phyloP scores from a whole-genome alignment of 1,139 yeast species.

The Arxiozyma heterogenica region DNA sequence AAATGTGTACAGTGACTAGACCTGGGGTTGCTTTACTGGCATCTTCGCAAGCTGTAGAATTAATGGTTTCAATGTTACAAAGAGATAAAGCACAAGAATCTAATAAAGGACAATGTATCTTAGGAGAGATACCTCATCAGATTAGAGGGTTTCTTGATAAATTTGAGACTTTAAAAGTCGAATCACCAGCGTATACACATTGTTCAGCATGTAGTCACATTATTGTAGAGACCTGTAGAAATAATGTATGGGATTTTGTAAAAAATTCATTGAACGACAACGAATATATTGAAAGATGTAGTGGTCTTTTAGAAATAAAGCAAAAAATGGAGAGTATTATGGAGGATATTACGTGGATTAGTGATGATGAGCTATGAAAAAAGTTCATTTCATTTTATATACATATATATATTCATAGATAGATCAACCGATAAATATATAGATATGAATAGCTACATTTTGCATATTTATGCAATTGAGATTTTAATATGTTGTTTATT shows the following conservation, averaged over 20 bases:
- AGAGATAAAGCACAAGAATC: slow-evolving; percentile 40
- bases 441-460: not conserved
- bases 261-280: slow-evolving; percentile 56
- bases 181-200: slow-evolving; percentile 60
- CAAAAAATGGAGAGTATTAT: slow-evolving; percentile 59
- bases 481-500: not conserved
- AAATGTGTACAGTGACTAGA: slow-evolving; percentile 96
- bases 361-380: slow-evolving; percentile 35
- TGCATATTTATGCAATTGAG: not conserved
- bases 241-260: slow-evolving; percentile 74
- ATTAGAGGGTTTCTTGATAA: slow-evolving; percentile 71
- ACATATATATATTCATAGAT: not conserved
- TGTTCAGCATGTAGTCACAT: slow-evolving; percentile 79
- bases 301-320: slow-evolving; percentile 71
- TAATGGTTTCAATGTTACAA: slow-evolving; percentile 67
- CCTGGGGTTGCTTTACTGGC: slow-evolving; percentile 94
- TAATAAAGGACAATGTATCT: slow-evolving; percentile 34
- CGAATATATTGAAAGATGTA: slow-evolving; percentile 57
- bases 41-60: slow-evolving; percentile 76
- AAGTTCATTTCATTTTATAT: not conserved
- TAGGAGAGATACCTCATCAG: slow-evolving; percentile 83
- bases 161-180: slow-evolving; percentile 54
- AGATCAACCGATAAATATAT: no score
- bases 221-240: slow-evolving; percentile 43
- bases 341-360: slow-evolving; percentile 35